Evolutionary conservation across 139 green algal genomes (phyloP).

Genomic region (Pseudopediastrum boryanum): DNA sequence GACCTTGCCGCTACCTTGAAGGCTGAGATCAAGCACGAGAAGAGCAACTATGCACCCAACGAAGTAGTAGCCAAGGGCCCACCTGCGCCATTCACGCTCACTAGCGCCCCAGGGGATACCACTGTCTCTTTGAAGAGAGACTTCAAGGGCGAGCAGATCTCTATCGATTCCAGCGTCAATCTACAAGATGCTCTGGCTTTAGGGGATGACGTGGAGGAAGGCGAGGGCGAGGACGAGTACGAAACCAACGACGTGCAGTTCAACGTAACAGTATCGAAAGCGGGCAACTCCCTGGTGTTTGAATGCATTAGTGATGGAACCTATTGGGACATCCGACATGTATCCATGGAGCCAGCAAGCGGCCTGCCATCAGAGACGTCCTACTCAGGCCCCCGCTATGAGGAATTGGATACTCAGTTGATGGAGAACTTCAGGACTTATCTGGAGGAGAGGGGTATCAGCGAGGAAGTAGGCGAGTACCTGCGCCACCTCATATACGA

Average conservation of each 20-base stretch:
- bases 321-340: slow-evolving; percentile 50
- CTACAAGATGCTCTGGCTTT: slow-evolving; percentile 22
- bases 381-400: slow-evolving; percentile 54
- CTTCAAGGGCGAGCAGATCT: slow-evolving; percentile 54
- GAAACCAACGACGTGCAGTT: slow-evolving; percentile 40
- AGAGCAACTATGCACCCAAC: slow-evolving; percentile 42
- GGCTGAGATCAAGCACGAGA: slow-evolving; percentile 50
- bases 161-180: slow-evolving; percentile 43
- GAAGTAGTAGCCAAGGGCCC: slow-evolving; percentile 44
- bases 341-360: slow-evolving; percentile 43
- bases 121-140: slow-evolving; percentile 50
- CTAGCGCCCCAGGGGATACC: slow-evolving; percentile 54
- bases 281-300: slow-evolving; percentile 48
- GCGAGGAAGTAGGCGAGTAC: slow-evolving; percentile 50
- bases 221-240: slow-evolving; percentile 23
- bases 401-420: slow-evolving; percentile 55
- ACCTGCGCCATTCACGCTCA: slow-evolving; percentile 55
- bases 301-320: slow-evolving; percentile 59
- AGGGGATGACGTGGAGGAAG: slow-evolving; percentile 21
- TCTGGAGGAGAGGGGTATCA: slow-evolving; percentile 54
- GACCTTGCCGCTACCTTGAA: slow-evolving; percentile 23
- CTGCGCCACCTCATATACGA: slow-evolving; percentile 49
- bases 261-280: slow-evolving; percentile 53
- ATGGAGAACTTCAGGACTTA: slow-evolving; percentile 45
- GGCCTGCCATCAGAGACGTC: slow-evolving; percentile 24